phyloP scores from a whole-genome alignment of 306 rosid species.

The Ormosia semicastrata region DNA sequence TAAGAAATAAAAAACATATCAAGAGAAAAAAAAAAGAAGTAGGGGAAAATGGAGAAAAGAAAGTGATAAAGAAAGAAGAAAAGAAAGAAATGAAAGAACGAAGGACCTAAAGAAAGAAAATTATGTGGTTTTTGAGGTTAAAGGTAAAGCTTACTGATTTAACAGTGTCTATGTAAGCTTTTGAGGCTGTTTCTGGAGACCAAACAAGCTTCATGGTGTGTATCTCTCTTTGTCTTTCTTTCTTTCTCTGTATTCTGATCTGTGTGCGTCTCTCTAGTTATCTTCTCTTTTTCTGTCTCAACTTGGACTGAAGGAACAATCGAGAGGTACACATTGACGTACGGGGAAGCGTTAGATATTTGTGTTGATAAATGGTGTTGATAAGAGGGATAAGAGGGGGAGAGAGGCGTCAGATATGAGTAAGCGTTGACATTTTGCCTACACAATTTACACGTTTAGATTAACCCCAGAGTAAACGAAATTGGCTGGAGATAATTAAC shows the following conservation, averaged over 20 bases:
- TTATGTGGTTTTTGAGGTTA: neutral
- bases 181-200: conserved; percentile 85
- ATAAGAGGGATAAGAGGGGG: neutral
- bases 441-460: neutral
- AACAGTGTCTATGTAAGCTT: conserved; percentile 77
- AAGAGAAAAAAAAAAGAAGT: neutral
- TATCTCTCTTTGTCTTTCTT: neutral
- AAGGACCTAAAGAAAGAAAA: neutral
- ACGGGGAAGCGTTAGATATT: conserved; percentile 6
- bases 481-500: no score
- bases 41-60: no score
- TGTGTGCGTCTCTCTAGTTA: neutral
- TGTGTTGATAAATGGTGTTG: neutral
- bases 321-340: conserved; percentile 31
- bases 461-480: neutral
- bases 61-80: neutral
- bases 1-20: neutral
- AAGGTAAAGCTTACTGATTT: conserved; percentile 62
- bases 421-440: conserved; percentile 46
- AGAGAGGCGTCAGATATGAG: neutral
- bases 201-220: conserved; percentile 86
- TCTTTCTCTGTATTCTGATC: neutral
- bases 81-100: no score
- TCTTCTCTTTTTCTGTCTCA: neutral
- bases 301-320: neutral